Conservation (phyloP, 2,329 filamentous ascomycete genomes). For the Neophaeococcomyces mojaviensis region DNA sequence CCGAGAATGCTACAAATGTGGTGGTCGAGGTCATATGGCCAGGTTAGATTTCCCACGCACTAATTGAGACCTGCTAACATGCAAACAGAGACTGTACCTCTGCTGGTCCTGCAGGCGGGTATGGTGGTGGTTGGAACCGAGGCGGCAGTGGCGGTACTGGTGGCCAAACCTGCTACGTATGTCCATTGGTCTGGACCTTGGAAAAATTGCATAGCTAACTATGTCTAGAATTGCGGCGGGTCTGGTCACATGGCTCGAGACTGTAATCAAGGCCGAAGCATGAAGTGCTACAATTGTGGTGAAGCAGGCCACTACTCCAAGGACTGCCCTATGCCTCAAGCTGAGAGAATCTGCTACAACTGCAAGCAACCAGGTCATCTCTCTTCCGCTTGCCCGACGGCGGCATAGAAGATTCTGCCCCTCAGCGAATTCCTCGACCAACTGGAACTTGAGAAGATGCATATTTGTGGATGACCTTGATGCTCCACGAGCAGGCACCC, state of each 20-base stretch:
- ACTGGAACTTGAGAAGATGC: too few relatives aligned
- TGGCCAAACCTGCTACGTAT: constrained; percentile 83
- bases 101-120: constrained; percentile 43
- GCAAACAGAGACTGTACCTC: constrained; percentile 37
- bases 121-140: constrained; percentile 42
- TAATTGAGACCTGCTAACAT: constrained; percentile 45
- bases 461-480: too few relatives aligned
- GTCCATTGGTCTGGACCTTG: neutral
- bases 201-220: constrained; percentile 5
- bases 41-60: constrained; percentile 51
- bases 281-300: constrained; percentile 84
- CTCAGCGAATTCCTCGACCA: too few relatives aligned
- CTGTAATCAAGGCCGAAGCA: constrained; percentile 75
- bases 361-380: constrained; percentile 76
- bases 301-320: constrained; percentile 92
- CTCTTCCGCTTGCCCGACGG: constrained; percentile 88
- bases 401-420: neutral
- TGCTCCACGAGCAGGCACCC: too few relatives aligned
- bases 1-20: constrained; percentile 95
- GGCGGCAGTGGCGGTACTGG: constrained; percentile 46
- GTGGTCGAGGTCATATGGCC: constrained; percentile 91
- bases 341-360: constrained; percentile 98
- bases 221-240: constrained; percentile 63
- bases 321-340: constrained; percentile 89
- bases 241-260: constrained; percentile 83